Evolutionary conservation across 805 yeast species (phyloP).

Genomic region (Starmerella kuoi): DNA sequence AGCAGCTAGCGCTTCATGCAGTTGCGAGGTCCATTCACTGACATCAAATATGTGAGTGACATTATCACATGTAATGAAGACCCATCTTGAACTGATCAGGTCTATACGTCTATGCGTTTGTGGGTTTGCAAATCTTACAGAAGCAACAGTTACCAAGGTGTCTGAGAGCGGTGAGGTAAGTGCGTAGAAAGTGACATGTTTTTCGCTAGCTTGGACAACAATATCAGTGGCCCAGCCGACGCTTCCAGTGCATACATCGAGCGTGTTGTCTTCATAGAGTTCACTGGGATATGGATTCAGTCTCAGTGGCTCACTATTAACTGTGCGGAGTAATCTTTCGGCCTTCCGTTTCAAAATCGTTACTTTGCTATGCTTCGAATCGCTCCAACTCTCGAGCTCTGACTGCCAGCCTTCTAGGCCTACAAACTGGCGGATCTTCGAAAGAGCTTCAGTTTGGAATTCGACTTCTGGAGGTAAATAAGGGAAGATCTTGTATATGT

Average conservation of each 20-base stretch:
- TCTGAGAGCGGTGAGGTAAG: conserved; percentile 6
- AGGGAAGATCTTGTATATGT: conserved; percentile 52
- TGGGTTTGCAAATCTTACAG: conserved; percentile 5
- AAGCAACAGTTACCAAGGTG: conserved; percentile 9
- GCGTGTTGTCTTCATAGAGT: conserved; percentile 38
- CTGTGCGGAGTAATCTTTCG: neutral
- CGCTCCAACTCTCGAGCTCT: conserved; percentile 24
- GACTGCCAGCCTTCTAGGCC: conserved; percentile 26
- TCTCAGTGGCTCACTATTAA: conserved; percentile 42
- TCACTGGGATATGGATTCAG: conserved; percentile 44
- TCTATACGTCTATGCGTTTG: conserved; percentile 1
- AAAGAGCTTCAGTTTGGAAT: conserved; percentile 21
- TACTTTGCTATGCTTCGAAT: neutral
- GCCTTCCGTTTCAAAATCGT: conserved; percentile 5
- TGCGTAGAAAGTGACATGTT: conserved; percentile 11
- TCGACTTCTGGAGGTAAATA: conserved; percentile 41
- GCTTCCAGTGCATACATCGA: conserved; percentile 25
- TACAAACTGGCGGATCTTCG: neutral
- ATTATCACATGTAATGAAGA: neutral
- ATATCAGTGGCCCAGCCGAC: conserved; percentile 12
- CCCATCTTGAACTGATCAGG: neutral
- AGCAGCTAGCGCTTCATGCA: neutral
- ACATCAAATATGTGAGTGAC: conserved; percentile 5
- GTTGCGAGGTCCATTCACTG: conserved; percentile 2
- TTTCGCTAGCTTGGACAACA: conserved; percentile 12